phyloP scores from a whole-genome alignment of 768 basidiomycete species.

The Panaeolus cyanescens region DNA sequence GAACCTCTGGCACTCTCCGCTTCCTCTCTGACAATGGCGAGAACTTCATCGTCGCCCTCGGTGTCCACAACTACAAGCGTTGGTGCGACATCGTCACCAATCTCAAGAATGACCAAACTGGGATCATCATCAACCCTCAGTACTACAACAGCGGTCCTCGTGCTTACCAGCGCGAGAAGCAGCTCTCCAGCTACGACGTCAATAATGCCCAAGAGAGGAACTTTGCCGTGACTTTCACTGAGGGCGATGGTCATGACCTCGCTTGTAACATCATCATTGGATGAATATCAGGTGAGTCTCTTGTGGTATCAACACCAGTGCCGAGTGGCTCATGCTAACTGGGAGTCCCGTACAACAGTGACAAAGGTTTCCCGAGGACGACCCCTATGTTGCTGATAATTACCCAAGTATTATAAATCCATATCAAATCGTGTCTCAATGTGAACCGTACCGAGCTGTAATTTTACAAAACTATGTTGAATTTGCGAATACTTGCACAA shows the following conservation, averaged over 20 bases:
- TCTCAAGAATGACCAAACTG: slow-evolving; percentile 24
- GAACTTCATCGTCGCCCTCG: slow-evolving; percentile 33
- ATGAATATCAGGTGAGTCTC: no score
- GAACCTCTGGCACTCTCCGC: slow-evolving; percentile 40
- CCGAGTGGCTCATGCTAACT: no score
- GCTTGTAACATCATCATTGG: slow-evolving; percentile 9
- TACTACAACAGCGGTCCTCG: slow-evolving; percentile 24
- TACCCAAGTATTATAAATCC: no score
- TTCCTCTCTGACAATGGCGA: slow-evolving; percentile 30
- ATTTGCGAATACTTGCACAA: no score
- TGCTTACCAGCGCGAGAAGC: slow-evolving; percentile 8
- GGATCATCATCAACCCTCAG: slow-evolving; percentile 22
- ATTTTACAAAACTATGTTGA: no score
- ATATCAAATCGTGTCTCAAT: no score
- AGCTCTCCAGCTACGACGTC: slow-evolving; percentile 1
- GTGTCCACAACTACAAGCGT: slow-evolving; percentile 39
- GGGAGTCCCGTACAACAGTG: no score
- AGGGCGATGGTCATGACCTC: slow-evolving; percentile 10
- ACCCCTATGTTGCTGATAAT: no score
- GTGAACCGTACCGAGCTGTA: no score
- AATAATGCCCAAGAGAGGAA: not conserved
- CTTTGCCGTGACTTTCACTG: slow-evolving; percentile 5
- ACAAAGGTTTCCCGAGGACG: no score
- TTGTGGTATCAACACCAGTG: no score
- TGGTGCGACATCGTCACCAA: slow-evolving; percentile 41